Percentiles rank a stretch among this genome's conserved stretches.
phyloP scores from a whole-genome alignment of 2,329 filamentous ascomycete species.

The Claviceps sp. region DNA sequence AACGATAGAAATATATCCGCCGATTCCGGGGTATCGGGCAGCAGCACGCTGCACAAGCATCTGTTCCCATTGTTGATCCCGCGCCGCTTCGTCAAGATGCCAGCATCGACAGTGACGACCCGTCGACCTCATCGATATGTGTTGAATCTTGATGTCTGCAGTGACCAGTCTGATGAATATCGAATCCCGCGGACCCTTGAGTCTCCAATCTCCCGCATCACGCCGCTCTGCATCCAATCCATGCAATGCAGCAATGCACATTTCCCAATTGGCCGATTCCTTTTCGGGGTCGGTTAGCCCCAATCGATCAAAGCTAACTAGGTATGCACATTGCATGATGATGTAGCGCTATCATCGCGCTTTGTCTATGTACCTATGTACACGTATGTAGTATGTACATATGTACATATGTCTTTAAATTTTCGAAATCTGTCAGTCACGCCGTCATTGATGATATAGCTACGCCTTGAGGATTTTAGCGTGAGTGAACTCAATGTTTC shows the following conservation, averaged over 20 bases:
- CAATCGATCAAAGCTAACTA: neutral
- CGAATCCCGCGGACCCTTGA: neutral
- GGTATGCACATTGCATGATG: too few species aligned
- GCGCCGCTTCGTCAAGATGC: neutral
- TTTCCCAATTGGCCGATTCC: neutral
- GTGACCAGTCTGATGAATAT: neutral
- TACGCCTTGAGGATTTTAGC: neutral
- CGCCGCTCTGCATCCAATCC: neutral
- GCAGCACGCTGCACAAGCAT: too few species aligned
- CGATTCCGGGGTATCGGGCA: too few species aligned
- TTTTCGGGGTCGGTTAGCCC: neutral
- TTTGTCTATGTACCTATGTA: neutral
- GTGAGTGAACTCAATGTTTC: neutral
- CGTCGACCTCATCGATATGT: neutral
- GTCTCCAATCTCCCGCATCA: neutral
- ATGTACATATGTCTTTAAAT: too few species aligned
- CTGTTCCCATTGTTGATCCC: too few species aligned
- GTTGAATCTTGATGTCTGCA: conserved; percentile 3
- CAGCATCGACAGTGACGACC: neutral
- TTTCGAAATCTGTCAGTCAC: neutral
- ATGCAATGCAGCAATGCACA: conserved; percentile 2
- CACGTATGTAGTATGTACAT: too few species aligned
- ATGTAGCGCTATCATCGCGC: neutral
- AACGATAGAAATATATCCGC: too few species aligned
- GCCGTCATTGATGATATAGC: neutral